A percentile compares a stretch with the other conserved stretches of the same genome.
These are phyloP conservation scores for Exophiala aquamarina DNA, from an alignment of 2,329 filamentous ascomycete genomes.

Conservation along the genomic window DNA sequence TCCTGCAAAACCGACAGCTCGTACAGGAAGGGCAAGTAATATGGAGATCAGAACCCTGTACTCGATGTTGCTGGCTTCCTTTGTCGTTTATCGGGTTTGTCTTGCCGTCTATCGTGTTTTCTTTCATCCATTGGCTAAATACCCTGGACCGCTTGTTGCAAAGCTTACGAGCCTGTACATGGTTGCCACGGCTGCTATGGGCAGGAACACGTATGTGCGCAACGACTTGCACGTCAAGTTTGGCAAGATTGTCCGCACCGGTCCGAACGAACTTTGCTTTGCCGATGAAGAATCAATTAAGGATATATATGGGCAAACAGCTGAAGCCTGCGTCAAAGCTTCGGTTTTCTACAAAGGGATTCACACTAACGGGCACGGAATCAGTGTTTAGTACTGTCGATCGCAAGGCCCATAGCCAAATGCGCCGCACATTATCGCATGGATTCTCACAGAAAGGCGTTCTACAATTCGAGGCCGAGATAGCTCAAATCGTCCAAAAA, in stretches of 20 bases:
- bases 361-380: slow-evolving; percentile 49
- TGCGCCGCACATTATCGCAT: slow-evolving; percentile 34
- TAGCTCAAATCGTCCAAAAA: slow-evolving; percentile 42
- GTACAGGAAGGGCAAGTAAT: no score
- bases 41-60: no score
- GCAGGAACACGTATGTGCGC: background rate
- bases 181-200: background rate
- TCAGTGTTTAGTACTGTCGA: slow-evolving; percentile 45
- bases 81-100: no score
- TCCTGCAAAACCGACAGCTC: no score
- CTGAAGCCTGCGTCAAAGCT: slow-evolving; percentile 5
- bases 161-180: slow-evolving; percentile 1
- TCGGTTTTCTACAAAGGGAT: slow-evolving; percentile 31
- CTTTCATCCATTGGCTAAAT: slow-evolving; percentile 61
- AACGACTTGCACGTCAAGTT: slow-evolving; percentile 57
- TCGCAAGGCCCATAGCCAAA: slow-evolving; percentile 5
- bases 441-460: slow-evolving; percentile 37
- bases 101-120: slow-evolving; percentile 1
- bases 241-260: slow-evolving; percentile 65
- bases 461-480: slow-evolving; percentile 46
- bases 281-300: slow-evolving; percentile 58
- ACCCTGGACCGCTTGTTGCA: slow-evolving; percentile 60
- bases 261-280: slow-evolving; percentile 66
- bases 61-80: background rate
- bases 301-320: slow-evolving; percentile 54